A percentile compares a stretch with the other conserved stretches of the same genome.
Conservation (phyloP, 2,329 filamentous ascomycete genomes). For the Fusarium coicis region DNA sequence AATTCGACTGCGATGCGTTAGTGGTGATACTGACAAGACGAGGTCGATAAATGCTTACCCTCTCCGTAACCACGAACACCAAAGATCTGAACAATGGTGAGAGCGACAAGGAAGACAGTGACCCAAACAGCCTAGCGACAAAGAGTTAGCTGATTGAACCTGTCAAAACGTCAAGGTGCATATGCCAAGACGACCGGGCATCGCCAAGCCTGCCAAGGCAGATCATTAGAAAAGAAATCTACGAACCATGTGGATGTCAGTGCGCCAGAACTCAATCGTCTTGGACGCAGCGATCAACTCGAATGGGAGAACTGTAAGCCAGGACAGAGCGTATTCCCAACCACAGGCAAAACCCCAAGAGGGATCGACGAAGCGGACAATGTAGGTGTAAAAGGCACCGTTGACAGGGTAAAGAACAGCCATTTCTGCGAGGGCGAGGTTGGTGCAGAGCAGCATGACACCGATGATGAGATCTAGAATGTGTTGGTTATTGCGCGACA, state of each 20-base stretch:
- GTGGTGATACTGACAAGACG: rapidly evolving
- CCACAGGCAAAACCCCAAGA: conserved; percentile 96
- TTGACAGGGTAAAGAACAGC: conserved; percentile 91
- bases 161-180: background rate
- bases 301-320: conserved; percentile 84
- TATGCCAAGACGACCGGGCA: conserved; percentile 4
- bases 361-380: conserved; percentile 90
- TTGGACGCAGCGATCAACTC: conserved; percentile 89
- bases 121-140: conserved; percentile 73
- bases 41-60: conserved; percentile 47
- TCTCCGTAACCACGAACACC: conserved; percentile 90
- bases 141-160: background rate
- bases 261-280: conserved; percentile 83
- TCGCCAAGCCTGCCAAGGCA: conserved; percentile 11
- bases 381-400: conserved; percentile 91
- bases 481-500: background rate
- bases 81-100: conserved; percentile 85
- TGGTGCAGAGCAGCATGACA: conserved; percentile 61
- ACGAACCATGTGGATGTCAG: conserved; percentile 62
- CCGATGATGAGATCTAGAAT: conserved; percentile 49
- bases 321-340: conserved; percentile 93
- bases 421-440: conserved; percentile 91
- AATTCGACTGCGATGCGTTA: conserved; percentile 70
- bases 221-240: background rate
- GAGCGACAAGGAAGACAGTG: conserved; percentile 79